Percentiles rank a stretch among this genome's conserved stretches.
Conservation (phyloP, 2,329 filamentous ascomycete genomes). For the Cadophora sp. region DNA sequence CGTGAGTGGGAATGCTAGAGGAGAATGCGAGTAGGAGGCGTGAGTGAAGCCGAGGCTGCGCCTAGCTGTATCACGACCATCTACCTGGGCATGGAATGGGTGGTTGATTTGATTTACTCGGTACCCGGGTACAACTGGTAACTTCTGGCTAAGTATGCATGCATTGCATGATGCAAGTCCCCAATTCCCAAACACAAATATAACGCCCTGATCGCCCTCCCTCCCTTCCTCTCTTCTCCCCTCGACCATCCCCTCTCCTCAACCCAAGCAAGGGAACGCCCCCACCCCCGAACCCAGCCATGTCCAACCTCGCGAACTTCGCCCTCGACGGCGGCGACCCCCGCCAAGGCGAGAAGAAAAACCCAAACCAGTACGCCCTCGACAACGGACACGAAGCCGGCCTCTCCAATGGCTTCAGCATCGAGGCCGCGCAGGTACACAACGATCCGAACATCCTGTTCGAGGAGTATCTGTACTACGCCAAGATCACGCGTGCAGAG, state of each 20-base stretch:
- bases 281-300: not conserved
- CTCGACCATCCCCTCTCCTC: not conserved
- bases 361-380: constrained; percentile 32
- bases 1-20: too few species aligned
- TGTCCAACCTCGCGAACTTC: constrained; percentile 34
- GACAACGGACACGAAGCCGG: constrained; percentile 33
- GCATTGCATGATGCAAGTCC: not conserved
- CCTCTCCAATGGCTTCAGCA: constrained; percentile 25
- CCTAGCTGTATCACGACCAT: not conserved
- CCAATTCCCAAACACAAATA: not conserved
- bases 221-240: not conserved
- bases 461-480: constrained; percentile 47
- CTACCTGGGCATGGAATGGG: not conserved
- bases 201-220: not conserved
- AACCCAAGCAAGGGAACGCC: not conserved
- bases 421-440: constrained; percentile 35
- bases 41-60: not conserved
- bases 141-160: not conserved
- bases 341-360: constrained; percentile 31
- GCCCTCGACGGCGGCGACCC: constrained; percentile 39
- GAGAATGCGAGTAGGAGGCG: not conserved
- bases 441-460: constrained; percentile 44
- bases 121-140: not conserved
- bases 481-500: constrained; percentile 43
- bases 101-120: not conserved